Evolutionary conservation across 2,329 filamentous ascomycete species (phyloP), one percentile per base, ranked within the genome.

Genomic region (Tolypocladium pustulatum): DNA sequence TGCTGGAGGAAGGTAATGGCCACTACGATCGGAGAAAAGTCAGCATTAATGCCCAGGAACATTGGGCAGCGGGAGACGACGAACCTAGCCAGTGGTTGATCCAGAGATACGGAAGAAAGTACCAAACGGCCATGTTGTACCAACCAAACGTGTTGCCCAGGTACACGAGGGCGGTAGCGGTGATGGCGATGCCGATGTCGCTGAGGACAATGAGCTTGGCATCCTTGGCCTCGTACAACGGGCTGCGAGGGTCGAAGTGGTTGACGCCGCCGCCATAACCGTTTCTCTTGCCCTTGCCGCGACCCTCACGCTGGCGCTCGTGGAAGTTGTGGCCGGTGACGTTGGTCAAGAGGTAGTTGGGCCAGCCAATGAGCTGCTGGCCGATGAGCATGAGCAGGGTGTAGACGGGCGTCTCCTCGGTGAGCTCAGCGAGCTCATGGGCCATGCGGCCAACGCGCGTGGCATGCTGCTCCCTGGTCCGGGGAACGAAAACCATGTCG

Each of bases 401-500:
- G 66, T 83, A 84, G 67, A 95, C 86, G 55, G 94, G 94, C 0
- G 94, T 96, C 80, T 99, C 94, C 81, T 99, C 94, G 66, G 89
- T 87, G 61, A 99, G 81, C 78, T 99, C 93, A 60, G 84, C 78
- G 60, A 99, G 77, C 76, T 97, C 90, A 74, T 97, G 90, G 57
- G 82, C 79, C 60, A 92, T 68, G 68, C 81, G 83, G 68, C 91
- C 90, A 61, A 93, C 73, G 60, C 88, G 87, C 61, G 80, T 81
- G 64, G 91, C 90, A 69, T 89, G 92, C 71, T 89, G 78, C 65
- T 94, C 85, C 60, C 92, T 87, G 58, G 91, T 96, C 76, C 90
- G 90, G 61, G 94, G 94, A n/a, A 97, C 81, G 73, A 97, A 97
- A 63, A 97, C 94, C 94, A 99, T 99, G 77, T 99, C 94, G 66